Conservation (phyloP, 352 stramenopile genomes). For the Pythium aquatile region DNA sequence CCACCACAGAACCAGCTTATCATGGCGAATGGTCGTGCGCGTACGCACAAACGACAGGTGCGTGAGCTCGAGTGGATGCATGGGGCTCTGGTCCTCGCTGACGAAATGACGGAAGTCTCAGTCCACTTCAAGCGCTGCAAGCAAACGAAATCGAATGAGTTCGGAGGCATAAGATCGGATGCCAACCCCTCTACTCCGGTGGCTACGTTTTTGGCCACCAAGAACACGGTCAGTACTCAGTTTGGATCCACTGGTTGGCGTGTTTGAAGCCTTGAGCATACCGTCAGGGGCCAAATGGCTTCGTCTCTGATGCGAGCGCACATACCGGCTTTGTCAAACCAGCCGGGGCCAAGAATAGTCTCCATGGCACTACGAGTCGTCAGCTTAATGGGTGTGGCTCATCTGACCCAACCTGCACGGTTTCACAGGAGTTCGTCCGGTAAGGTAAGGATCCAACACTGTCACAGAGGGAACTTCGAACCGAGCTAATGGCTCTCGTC, state of each 20-base stretch:
- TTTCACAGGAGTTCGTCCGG: constrained; percentile 3
- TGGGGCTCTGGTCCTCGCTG: not conserved
- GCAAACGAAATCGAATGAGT: not conserved
- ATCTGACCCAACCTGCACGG: not conserved
- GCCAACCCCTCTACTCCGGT: not conserved
- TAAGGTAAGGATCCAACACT: not conserved
- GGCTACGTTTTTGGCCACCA: constrained; percentile 1
- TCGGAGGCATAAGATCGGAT: constrained; percentile 1
- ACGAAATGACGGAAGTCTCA: not conserved
- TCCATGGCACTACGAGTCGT: not conserved
- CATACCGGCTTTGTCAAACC: not conserved
- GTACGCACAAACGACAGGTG: constrained; percentile 16
- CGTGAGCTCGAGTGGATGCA: constrained; percentile 14
- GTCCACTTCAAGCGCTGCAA: no score
- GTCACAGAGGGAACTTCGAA: not conserved
- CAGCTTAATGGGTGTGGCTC: not conserved
- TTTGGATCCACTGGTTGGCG: not conserved
- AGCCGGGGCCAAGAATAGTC: not conserved
- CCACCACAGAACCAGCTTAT: constrained; percentile 7
- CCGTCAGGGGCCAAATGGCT: not conserved
- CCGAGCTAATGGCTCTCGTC: not conserved
- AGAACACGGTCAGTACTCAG: not conserved
- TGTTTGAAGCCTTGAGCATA: not conserved
- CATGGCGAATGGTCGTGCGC: constrained; percentile 20
- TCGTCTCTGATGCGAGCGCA: not conserved